Conservation (phyloP, 2,329 filamentous ascomycete genomes). For the Fusarium buharicum region DNA sequence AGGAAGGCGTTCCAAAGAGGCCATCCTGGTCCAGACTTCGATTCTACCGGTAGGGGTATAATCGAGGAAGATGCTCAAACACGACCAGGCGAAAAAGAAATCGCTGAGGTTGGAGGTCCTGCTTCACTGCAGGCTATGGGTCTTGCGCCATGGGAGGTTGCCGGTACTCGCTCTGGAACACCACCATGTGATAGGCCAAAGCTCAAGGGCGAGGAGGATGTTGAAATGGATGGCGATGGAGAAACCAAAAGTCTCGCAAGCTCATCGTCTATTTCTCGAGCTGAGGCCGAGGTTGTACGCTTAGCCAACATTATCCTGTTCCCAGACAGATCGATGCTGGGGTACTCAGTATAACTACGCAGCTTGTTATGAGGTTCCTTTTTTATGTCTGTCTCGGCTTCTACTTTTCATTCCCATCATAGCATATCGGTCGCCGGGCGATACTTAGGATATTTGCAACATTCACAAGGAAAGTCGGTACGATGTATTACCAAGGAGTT, state of each 20-base stretch:
- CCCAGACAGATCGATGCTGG: constrained; percentile 58
- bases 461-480: not conserved
- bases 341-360: constrained; percentile 43
- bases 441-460: not conserved
- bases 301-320: constrained; percentile 68
- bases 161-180: constrained; percentile 47
- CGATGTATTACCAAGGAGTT: constrained; percentile 29
- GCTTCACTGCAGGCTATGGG: constrained; percentile 68
- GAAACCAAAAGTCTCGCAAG: constrained; percentile 44
- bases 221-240: constrained; percentile 43
- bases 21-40: constrained; percentile 66
- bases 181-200: constrained; percentile 40
- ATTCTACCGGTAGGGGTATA: constrained; percentile 60
- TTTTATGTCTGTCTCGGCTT: not conserved
- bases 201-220: constrained; percentile 42
- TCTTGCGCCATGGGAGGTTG: constrained; percentile 61
- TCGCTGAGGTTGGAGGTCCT: constrained; percentile 61
- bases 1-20: constrained; percentile 66
- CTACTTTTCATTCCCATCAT: not conserved
- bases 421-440: not conserved
- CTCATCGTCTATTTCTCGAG: constrained; percentile 48
- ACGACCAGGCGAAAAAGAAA: constrained; percentile 62
- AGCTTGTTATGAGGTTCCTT: not conserved
- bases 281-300: constrained; percentile 63
- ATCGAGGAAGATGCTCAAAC: constrained; percentile 63